Base-by-base conservation (phyloP, 2,329 filamentous ascomycete genomes). In the Sarocladium strictum region DNA sequence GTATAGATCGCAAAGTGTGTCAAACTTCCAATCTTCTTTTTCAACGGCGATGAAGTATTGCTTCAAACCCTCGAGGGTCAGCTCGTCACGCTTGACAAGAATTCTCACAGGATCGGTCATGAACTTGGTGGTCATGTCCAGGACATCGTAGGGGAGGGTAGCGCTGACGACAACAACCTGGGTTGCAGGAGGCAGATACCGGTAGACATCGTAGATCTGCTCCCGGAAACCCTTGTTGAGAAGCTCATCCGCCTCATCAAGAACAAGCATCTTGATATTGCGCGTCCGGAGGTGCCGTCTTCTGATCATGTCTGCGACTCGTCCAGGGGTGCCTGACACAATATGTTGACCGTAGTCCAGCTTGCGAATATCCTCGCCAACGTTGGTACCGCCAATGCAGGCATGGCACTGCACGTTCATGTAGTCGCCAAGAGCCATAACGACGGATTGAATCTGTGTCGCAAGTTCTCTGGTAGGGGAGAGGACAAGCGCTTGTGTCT, bases 321-420 rank as follows among this genome's bases (percentile, higher is more conserved):
- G 89, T 53, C 94, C 94, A n/a, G 94, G 94, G 1, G 94, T 99
- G 57, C 94, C 94, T 12, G 92, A 96, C 33, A 99, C 94, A 58
- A 99, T 93, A 68, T 99, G 94, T 72, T 96, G 94, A 59, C 94
- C 94, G 65, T 97, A 94, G 70, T 97, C 91, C 58, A 99, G 89
- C 76, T 96, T 96, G 70, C 90, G 87, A 63, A 99, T 99, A 68
- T 99, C 94, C 69, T 97, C 94, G 63, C 94, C 91, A 35, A 99
- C 92, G 67, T 96, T 97, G 62, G 94, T 99, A 57, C 94, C 94
- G 62, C 94, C 94, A 65, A 99, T 97, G 73, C 94, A 99, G 57
- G 94, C 93, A 66, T 99, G 94, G 75, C 94, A 99, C 74, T 99
- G 92, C 3, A 99, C 90, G 68, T 97, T 97, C 94, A 99, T 97